Evolutionary conservation across 257 asterid species (phyloP), one percentile per base, ranked within the genome.

Genomic region (Gentiana dahurica): DNA sequence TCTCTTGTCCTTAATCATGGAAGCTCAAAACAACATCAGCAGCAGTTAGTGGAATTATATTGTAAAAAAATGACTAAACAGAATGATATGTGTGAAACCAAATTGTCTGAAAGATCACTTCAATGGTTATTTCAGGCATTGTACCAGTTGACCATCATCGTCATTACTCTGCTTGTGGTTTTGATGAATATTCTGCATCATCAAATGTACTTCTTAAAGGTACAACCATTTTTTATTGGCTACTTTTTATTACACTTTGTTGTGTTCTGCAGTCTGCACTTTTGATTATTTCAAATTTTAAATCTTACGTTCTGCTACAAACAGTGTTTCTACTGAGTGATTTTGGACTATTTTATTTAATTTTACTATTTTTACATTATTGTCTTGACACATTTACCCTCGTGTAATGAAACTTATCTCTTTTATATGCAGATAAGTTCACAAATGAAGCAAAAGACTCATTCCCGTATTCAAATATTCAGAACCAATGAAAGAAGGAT

Each of bases 351-450:
- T n/a, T n/a, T n/a, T n/a, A n/a, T n/a, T n/a, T n/a, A n/a, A n/a
- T n/a, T n/a, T n/a, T n/a, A n/a, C n/a, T n/a, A n/a, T n/a, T n/a
- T n/a, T n/a, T n/a, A n/a, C n/a, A n/a, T n/a, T n/a, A n/a, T n/a
- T n/a, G n/a, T n/a, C n/a, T n/a, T n/a, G n/a, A n/a, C n/a, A n/a
- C n/a, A n/a, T n/a, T n/a, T n/a, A n/a, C n/a, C n/a, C n/a, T n/a
- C n/a, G n/a, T 45, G 33, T 12, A 1, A 37, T 50, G 11, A 15
- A 9, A 36, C 8, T 46, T 52, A 3, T 38, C 6, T 8, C 13
- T 9, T 67, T 70, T 57, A 67, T 69, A 53, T 75, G 86, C 79
- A 91, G 98, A 91, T 77, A 91, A 91, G 68, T 85, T 83, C 66
- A 72, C 95, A 58, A 75, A 79, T 55, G 93, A 73, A 68, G 57